These are phyloP conservation scores for Nicotiana obtusifolia DNA, from an alignment of 257 asterid species.

Conservation along the genomic window DNA sequence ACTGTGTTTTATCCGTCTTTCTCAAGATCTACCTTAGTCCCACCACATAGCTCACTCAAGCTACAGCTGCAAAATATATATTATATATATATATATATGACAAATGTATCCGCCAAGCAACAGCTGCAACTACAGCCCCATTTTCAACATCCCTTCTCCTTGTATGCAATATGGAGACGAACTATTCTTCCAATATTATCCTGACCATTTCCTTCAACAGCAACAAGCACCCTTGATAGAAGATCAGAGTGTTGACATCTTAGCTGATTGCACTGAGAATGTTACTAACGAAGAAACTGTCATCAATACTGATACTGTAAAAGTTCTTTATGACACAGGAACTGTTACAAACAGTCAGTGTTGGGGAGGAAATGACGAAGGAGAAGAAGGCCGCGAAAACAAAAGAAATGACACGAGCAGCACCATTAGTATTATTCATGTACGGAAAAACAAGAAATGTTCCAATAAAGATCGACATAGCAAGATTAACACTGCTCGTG, in stretches of 20 bases:
- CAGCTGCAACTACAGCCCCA: constrained; percentile 12
- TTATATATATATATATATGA: background rate
- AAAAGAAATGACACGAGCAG: background rate
- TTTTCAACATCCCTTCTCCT: constrained; percentile 39
- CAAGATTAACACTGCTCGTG: constrained; percentile 67
- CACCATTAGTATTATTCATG: background rate
- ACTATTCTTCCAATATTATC: constrained; percentile 22
- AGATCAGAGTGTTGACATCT: background rate
- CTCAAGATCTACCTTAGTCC: constrained; percentile 15
- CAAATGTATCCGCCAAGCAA: constrained; percentile 30
- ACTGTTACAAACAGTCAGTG: background rate
- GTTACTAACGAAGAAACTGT: background rate
- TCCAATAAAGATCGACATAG: constrained; percentile 67
- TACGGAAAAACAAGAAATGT: constrained; percentile 12
- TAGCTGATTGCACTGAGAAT: background rate
- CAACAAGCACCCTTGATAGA: background rate
- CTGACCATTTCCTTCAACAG: constrained; percentile 14
- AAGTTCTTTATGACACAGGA: background rate
- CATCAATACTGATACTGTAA: background rate
- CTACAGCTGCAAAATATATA: background rate
- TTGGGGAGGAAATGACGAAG: background rate
- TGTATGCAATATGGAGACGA: constrained; percentile 26
- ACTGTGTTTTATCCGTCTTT: background rate
- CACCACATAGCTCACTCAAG: background rate
- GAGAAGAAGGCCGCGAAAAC: background rate